phyloP scores from a whole-genome alignment of 371 early-diverging fungal species.

The Mortierella sp. region DNA sequence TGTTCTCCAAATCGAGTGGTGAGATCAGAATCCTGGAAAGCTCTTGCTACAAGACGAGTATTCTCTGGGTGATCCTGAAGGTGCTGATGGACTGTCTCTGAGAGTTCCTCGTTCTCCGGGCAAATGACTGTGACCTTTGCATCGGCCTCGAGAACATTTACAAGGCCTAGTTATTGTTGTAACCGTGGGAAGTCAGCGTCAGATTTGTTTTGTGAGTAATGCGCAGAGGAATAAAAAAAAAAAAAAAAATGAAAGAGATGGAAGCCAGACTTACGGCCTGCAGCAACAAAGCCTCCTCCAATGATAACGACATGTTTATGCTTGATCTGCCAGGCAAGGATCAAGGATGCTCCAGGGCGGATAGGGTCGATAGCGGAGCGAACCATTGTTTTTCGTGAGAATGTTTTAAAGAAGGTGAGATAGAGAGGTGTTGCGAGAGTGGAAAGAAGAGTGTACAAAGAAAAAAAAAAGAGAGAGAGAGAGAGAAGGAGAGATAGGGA shows the following conservation, averaged over 20 bases:
- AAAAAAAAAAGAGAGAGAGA: slow-evolving; percentile 1
- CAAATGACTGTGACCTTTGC: slow-evolving; percentile 81
- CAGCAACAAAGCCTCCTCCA: slow-evolving; percentile 87
- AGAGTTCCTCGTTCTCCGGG: slow-evolving; percentile 69
- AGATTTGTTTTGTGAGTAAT: background rate
- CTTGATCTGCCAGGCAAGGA: slow-evolving; percentile 84
- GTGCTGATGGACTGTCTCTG: slow-evolving; percentile 70
- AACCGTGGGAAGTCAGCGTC: background rate
- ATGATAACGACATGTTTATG: slow-evolving; percentile 81
- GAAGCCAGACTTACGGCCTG: slow-evolving; percentile 65
- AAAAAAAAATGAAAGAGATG: background rate
- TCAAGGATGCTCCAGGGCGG: slow-evolving; percentile 82
- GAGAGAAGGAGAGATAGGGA: background rate
- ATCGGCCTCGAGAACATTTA: slow-evolving; percentile 85
- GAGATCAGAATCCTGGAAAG: slow-evolving; percentile 70
- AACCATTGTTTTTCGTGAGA: slow-evolving; percentile 23
- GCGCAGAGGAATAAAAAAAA: background rate
- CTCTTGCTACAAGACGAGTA: slow-evolving; percentile 72
- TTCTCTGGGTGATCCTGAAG: slow-evolving; percentile 61
- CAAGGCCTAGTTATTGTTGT: slow-evolving; percentile 57
- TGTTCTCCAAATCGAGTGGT: slow-evolving; percentile 55
- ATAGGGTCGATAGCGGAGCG: slow-evolving; percentile 59
- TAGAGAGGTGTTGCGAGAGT: background rate
- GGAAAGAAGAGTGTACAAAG: background rate
- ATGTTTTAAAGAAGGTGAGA: background rate